Base-by-base conservation (phyloP, 345 rosid genomes). In the Erysimum cheiranthoides region DNA sequence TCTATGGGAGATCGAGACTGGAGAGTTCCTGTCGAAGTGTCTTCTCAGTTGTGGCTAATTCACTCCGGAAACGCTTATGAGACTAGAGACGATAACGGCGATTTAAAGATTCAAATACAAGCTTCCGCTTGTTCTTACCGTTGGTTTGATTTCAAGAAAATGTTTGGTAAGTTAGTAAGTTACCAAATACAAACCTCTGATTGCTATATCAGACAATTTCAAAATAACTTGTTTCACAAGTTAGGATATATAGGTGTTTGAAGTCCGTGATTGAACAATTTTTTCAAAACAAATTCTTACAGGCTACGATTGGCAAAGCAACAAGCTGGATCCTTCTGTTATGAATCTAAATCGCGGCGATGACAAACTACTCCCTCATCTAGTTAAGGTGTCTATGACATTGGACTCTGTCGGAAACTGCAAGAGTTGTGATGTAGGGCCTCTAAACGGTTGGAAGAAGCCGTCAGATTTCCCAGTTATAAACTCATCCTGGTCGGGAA, bases 281-380 rank as follows among this genome's bases (percentile, higher is more conserved):
- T 25, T 10, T 43, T 0, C 7, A 43, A 43, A 43, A 43, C 2
- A 43, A 43, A 6, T 14, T 45, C 18, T 45, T 45, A 45, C 78
- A 93, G 97, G 98, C 28, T 91, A 93, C 45, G 66, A 89, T 61
- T 93, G 98, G 98, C 87, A 83, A 76, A 91, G 83, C 45, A 85
- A 83, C 7, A 83, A 84, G 62, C 76, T 93, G 8, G 94, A 93
- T 78, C 98, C 97, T 65, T 85, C 95, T 14, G 74, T 80, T 4
- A 90, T 93, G 97, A 91, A 91, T 36, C 57, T 82, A 16, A 77
- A 75, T 18, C 79, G 80, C 5, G 79, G 79, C 0, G 84, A 79
- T 10, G 67, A 78, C 8, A 73, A 80, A 43, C 28, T 80, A 25
- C 47, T 90, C 39, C 97, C 97, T 63, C 96, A 87, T 74, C 84